These are phyloP conservation scores for Populus hybrid DNA, from an alignment of 441 rosid species.

Conservation along the genomic window DNA sequence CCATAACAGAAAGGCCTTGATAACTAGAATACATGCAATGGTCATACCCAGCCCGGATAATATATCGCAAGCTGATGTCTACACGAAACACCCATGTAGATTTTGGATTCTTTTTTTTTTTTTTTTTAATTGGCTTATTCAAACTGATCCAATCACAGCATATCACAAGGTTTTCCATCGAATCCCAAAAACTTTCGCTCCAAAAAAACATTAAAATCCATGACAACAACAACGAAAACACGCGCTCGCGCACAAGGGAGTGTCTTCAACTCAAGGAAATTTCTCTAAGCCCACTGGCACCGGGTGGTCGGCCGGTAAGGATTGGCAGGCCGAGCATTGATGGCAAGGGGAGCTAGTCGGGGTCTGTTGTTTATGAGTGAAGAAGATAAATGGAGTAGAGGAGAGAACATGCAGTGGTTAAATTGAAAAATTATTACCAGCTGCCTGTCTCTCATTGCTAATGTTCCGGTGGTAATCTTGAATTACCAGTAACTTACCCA, in stretches of 20 bases:
- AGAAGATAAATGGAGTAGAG: not conserved
- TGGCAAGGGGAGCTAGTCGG: not conserved
- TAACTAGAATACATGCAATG: too few species aligned
- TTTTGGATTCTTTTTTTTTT: not conserved
- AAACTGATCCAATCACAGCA: not conserved
- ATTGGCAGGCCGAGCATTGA: not conserved
- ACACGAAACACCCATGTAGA: not conserved
- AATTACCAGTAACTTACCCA: too few species aligned
- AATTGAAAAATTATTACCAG: not conserved
- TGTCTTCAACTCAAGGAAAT: not conserved
- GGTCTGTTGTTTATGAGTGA: not conserved
- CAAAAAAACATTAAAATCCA: too few species aligned
- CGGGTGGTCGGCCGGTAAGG: not conserved
- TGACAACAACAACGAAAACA: too few species aligned
- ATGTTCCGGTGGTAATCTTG: too few species aligned
- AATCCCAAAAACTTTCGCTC: not conserved
- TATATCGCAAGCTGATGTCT: too few species aligned
- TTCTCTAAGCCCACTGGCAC: not conserved
- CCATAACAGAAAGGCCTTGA: too few species aligned
- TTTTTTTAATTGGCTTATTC: too few species aligned
- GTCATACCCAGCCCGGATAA: too few species aligned
- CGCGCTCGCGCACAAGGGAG: not conserved
- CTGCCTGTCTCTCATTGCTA: not conserved
- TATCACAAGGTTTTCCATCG: not conserved
- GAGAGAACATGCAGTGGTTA: not conserved